These are phyloP conservation scores for Pichia sp. DNA, from an alignment of 1,139 yeast genomes.

Conservation along the genomic window DNA sequence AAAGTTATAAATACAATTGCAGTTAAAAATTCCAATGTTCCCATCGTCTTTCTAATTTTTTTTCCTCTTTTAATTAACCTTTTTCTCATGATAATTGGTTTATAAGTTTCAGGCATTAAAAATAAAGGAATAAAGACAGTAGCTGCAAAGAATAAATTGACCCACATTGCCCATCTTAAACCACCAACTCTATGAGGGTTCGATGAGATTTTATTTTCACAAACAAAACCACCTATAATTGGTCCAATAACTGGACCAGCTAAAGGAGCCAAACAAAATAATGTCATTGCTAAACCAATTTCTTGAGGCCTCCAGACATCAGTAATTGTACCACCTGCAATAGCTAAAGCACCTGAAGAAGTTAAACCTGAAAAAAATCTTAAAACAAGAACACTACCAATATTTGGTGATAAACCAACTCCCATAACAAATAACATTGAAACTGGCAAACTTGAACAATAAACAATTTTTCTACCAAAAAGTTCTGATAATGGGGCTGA, in stretches of 20 bases:
- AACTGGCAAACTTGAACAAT: conserved; percentile 52
- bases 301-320: conserved; percentile 68
- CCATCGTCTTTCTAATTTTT: conserved; percentile 34
- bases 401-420: conserved; percentile 56
- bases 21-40: conserved; percentile 31
- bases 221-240: conserved; percentile 72
- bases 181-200: conserved; percentile 30
- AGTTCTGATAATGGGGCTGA: conserved; percentile 76
- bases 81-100: conserved; percentile 47
- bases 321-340: conserved; percentile 80
- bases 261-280: conserved; percentile 64
- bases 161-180: conserved; percentile 81
- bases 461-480: conserved; percentile 64
- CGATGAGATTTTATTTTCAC: conserved; percentile 39
- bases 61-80: conserved; percentile 58
- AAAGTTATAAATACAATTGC: conserved; percentile 42
- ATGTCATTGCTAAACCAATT: conserved; percentile 62
- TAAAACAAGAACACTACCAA: conserved; percentile 54
- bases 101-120: conserved; percentile 65
- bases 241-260: conserved; percentile 84
- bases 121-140: conserved; percentile 51
- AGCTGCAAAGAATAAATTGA: conserved; percentile 66
- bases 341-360: conserved; percentile 79
- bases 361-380: conserved; percentile 76
- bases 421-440: conserved; percentile 76